Percentiles rank a stretch among this genome's conserved stretches.
Evolutionary conservation across 2,329 filamentous ascomycete genomes (phyloP).

Genomic region (Neofusicoccum sp.): DNA sequence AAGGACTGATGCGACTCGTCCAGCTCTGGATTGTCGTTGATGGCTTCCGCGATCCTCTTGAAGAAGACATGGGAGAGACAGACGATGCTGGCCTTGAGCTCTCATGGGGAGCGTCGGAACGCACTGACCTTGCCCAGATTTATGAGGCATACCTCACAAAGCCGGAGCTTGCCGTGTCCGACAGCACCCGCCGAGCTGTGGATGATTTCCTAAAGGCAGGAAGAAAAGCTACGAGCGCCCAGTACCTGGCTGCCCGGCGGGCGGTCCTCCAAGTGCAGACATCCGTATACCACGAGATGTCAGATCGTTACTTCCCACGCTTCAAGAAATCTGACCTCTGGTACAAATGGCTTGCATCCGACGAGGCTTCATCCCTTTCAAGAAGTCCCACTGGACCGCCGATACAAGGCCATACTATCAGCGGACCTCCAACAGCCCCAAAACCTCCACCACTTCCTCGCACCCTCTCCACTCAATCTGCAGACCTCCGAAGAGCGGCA

Average conservation of each 20-base stretch:
- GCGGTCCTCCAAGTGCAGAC: conserved; percentile 84
- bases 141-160: conserved; percentile 85
- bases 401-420: background rate
- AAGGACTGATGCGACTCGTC: conserved; percentile 81
- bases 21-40: conserved; percentile 99
- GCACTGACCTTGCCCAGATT: conserved; percentile 86
- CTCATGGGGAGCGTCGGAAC: conserved; percentile 81
- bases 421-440: conserved; percentile 33
- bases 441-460: conserved; percentile 43
- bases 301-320: conserved; percentile 74
- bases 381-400: conserved; percentile 25
- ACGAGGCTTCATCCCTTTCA: conserved; percentile 60
- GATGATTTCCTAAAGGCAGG: conserved; percentile 78
- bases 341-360: conserved; percentile 92
- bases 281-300: conserved; percentile 80
- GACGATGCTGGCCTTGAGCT: conserved; percentile 53
- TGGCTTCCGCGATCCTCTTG: conserved; percentile 89
- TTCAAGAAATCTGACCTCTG: conserved; percentile 95
- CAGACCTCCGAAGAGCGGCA: conserved; percentile 61
- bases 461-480: conserved; percentile 50
- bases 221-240: conserved; percentile 71
- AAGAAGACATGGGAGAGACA: conserved; percentile 77
- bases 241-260: conserved; percentile 81
- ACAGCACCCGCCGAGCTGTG: conserved; percentile 69
- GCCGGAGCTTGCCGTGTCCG: conserved; percentile 76